Conservation (phyloP, 2,329 filamentous ascomycete genomes). For the Neurospora sp. region DNA sequence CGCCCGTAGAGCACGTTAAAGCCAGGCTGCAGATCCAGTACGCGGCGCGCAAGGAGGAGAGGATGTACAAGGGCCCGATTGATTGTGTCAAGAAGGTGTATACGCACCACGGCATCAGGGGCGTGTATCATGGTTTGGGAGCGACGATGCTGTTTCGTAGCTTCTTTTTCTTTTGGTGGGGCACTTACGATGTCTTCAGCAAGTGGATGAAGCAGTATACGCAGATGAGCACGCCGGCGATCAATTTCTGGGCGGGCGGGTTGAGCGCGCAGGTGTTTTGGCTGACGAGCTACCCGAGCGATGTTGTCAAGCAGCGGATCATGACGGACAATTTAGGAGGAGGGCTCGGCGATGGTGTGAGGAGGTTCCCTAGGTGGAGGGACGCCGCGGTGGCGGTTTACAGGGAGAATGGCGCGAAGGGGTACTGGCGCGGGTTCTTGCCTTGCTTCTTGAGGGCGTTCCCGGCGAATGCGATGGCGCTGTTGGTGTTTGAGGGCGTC, state of each 20-base stretch:
- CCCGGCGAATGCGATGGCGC: slow-evolving; percentile 87
- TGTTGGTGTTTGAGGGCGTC: slow-evolving; percentile 87
- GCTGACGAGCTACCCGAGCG: slow-evolving; percentile 82
- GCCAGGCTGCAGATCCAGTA: slow-evolving; percentile 93
- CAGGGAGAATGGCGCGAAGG: slow-evolving; percentile 62
- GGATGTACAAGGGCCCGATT: slow-evolving; percentile 77
- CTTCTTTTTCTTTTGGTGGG: slow-evolving; percentile 99
- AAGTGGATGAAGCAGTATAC: slow-evolving; percentile 57
- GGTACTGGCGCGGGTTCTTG: slow-evolving; percentile 88
- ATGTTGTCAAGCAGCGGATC: slow-evolving; percentile 91
- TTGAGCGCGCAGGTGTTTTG: slow-evolving; percentile 91
- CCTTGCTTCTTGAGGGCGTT: slow-evolving; percentile 92
- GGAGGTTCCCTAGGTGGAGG: slow-evolving; percentile 64
- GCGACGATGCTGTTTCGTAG: slow-evolving; percentile 82
- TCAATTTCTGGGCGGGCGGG: slow-evolving; percentile 97
- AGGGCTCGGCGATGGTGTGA: slow-evolving; percentile 52
- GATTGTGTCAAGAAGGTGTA: slow-evolving; percentile 69
- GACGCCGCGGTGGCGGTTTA: slow-evolving; percentile 72
- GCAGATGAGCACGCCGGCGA: slow-evolving; percentile 58
- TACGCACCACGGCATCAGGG: slow-evolving; percentile 60
- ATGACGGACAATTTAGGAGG: slow-evolving; percentile 90
- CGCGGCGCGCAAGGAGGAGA: slow-evolving; percentile 62
- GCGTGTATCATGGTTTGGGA: slow-evolving; percentile 75
- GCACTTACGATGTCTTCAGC: slow-evolving; percentile 81
- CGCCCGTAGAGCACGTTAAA: slow-evolving; percentile 92